Base-by-base conservation (phyloP, 805 yeast genomes). In the Candida cerambycidarum region DNA sequence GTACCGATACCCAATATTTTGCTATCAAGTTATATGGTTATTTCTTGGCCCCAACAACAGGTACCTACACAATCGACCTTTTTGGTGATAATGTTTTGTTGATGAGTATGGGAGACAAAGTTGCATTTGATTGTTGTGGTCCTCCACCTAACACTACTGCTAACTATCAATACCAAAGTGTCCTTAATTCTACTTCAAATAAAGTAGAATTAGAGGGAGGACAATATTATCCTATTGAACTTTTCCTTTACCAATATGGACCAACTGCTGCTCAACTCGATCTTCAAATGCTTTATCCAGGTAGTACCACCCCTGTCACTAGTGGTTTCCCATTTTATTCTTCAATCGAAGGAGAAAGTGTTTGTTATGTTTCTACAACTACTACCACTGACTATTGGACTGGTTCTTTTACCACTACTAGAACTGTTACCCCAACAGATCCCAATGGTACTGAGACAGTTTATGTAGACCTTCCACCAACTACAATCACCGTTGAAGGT, bases 41-140 rank as follows among this genome's bases (percentile, higher is more conserved):
- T 50, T 27, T 53, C 51, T 8, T 55, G 37, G 47, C 40, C 11
- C 14, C 13, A 17, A 14, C 16, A 25, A 8, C 37, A 8, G 42
- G 36, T 11, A 18, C 21, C n/a, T 41, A 24, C 16, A 33, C 28
- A 9, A 27, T 37, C 16, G 13, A 12, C 14, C 5, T 27, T 27
- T 8, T n/a, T 27, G 12, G n/a, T 5, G 14, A 11, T 27, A n/a
- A n/a, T 27, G 30, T 8, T n/a, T n/a, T 11, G 6, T 27, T 27
- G 30, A 5, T n/a, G 14, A 5, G 12, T 27, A 12, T n/a, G 6
- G 14, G 25, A 10, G 25, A 11, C 12, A n/a, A n/a, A 11, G 13
- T 5, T 27, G 30, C 13, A 9, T 27, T 27, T 27, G 30, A n/a
- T 9, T 27, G 30, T n/a, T 27, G 30, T n/a, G 30, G 13, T 9